These are phyloP conservation scores for Teratosphaeria pseudoeucalypti DNA, from an alignment of 2,329 filamentous ascomycete genomes.

Conservation along the genomic window DNA sequence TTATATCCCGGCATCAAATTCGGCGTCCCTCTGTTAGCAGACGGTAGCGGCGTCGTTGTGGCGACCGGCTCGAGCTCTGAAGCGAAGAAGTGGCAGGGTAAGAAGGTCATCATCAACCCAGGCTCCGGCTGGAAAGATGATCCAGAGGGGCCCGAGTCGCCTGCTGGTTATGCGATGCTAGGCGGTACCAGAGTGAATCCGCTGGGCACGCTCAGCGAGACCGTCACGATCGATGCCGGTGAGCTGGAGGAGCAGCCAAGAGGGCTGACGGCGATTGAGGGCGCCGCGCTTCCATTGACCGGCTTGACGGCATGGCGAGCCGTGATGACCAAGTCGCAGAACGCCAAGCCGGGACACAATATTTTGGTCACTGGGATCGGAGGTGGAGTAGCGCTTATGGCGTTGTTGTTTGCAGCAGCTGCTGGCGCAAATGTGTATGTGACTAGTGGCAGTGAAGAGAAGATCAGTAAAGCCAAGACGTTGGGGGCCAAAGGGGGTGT, in stretches of 20 bases:
- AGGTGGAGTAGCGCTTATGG: constrained; percentile 78
- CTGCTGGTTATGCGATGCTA: constrained; percentile 48
- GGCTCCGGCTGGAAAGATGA: constrained; percentile 65
- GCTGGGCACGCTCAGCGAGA: constrained; percentile 65
- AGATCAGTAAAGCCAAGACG: constrained; percentile 60
- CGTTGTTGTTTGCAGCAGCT: constrained; percentile 66
- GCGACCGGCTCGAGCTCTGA: constrained; percentile 47
- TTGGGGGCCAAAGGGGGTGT: constrained; percentile 77
- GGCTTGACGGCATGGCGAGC: constrained; percentile 85
- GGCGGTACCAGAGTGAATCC: constrained; percentile 58
- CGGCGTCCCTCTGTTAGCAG: constrained; percentile 65
- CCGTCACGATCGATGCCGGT: constrained; percentile 53
- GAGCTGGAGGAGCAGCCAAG: constrained; percentile 68
- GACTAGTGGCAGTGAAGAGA: constrained; percentile 62
- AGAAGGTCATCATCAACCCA: constrained; percentile 69
- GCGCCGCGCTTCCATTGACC: constrained; percentile 73
- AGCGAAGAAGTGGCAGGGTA: constrained; percentile 47
- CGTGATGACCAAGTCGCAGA: constrained; percentile 64
- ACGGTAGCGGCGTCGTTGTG: constrained; percentile 68
- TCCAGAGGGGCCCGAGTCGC: constrained; percentile 62
- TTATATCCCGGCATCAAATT: constrained; percentile 83
- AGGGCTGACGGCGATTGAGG: constrained; percentile 63
- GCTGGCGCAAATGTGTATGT: constrained; percentile 71
- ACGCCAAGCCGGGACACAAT: constrained; percentile 55
- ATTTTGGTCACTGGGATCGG: constrained; percentile 85